Evolutionary conservation across 208 protist species (phyloP).

Genomic region (Trypanosoma caninum): DNA sequence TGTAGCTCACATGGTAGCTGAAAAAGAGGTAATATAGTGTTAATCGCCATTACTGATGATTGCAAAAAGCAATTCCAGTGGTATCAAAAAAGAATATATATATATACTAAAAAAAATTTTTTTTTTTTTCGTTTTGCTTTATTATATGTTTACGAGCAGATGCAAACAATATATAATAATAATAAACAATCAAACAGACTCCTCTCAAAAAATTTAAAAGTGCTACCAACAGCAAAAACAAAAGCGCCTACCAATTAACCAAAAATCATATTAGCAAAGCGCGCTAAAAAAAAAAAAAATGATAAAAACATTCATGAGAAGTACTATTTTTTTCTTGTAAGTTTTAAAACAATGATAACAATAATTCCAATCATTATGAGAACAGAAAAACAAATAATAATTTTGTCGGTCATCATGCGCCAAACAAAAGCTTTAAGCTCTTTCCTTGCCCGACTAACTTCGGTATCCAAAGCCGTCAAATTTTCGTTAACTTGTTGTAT

Average conservation of each 20-base stretch:
- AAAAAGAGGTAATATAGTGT: slow-evolving; percentile 35
- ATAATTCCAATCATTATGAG: slow-evolving; percentile 82
- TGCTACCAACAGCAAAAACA: neutral
- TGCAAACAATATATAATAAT: neutral
- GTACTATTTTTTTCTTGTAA: slow-evolving; percentile 15
- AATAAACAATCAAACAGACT: neutral
- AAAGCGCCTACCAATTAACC: neutral
- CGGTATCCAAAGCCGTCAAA: slow-evolving; percentile 37
- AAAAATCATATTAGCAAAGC: neutral
- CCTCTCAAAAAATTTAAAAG: slow-evolving; percentile 3
- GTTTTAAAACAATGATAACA: slow-evolving; percentile 52
- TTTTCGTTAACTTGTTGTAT: slow-evolving; percentile 62
- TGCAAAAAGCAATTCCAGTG: neutral
- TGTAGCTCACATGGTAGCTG: slow-evolving; percentile 42
- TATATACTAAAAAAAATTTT: slow-evolving; percentile 11
- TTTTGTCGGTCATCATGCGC: slow-evolving; percentile 77
- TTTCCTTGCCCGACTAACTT: slow-evolving; percentile 37
- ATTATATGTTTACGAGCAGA: too few species aligned
- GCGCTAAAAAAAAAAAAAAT: neutral
- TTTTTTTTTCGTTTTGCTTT: neutral
- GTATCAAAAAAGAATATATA: neutral
- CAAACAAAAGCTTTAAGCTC: slow-evolving; percentile 67
- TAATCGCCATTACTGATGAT: slow-evolving; percentile 4
- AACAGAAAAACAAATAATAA: slow-evolving; percentile 81
- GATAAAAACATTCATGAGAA: neutral